Percentiles rank a stretch among this genome's conserved stretches.
phyloP scores from a whole-genome alignment of 2,329 filamentous ascomycete genomes.

The Penicillium sp. region DNA sequence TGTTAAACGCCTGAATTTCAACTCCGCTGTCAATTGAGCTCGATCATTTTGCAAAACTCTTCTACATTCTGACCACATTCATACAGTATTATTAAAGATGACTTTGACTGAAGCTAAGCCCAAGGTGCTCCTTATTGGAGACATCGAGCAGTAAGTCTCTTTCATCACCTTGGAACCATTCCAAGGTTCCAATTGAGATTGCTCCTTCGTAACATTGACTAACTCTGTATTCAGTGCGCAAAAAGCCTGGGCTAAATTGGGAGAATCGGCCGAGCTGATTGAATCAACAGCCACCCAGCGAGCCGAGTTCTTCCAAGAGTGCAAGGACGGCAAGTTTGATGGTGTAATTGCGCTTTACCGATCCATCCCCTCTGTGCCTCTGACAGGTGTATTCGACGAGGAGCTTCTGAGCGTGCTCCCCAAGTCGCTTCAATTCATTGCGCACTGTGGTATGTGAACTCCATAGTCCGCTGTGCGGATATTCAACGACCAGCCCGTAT shows the following conservation, averaged over 20 bases:
- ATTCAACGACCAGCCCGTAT: not conserved
- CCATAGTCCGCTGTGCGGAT: too few species aligned
- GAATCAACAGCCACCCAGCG: slow-evolving; percentile 63
- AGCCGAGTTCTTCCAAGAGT: slow-evolving; percentile 69
- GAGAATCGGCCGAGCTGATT: slow-evolving; percentile 65
- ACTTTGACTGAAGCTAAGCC: slow-evolving; percentile 43
- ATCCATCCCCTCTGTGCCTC: slow-evolving; percentile 64
- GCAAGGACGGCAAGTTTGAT: slow-evolving; percentile 65
- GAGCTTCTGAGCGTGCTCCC: slow-evolving; percentile 63
- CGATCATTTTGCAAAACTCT: not conserved
- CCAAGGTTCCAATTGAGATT: too few species aligned
- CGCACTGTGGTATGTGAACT: slow-evolving; percentile 40
- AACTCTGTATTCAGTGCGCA: slow-evolving; percentile 51
- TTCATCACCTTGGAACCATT: not conserved
- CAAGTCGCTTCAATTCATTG: slow-evolving; percentile 39
- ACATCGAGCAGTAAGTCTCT: slow-evolving; percentile 62
- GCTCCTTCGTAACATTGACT: not conserved
- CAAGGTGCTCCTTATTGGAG: slow-evolving; percentile 65
- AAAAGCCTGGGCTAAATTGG: slow-evolving; percentile 64
- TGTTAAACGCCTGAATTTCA: not conserved
- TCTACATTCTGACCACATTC: too few species aligned
- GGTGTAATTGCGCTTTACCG: slow-evolving; percentile 68
- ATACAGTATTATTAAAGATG: slow-evolving; percentile 18
- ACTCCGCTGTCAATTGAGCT: not conserved
- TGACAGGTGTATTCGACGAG: slow-evolving; percentile 71